Conservation (phyloP, 1,139 yeast genomes). For the Schizosaccharomyces versatilis region DNA sequence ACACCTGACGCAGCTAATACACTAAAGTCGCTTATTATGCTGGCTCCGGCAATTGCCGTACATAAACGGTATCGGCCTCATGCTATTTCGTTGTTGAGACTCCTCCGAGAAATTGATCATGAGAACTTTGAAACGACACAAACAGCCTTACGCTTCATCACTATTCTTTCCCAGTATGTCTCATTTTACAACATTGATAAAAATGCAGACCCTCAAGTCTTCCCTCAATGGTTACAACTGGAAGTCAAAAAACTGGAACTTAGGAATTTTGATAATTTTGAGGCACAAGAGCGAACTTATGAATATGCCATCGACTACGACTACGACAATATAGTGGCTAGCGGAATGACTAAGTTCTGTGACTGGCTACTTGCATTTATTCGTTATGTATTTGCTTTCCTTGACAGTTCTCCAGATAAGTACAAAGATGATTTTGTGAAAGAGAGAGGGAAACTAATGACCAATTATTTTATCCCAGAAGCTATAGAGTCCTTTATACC, state of each 20-base stretch:
- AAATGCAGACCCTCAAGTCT: constrained; percentile 29
- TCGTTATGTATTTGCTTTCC: constrained; percentile 37
- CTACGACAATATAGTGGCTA: constrained; percentile 37
- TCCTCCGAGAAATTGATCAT: constrained; percentile 70
- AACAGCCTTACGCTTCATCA: constrained; percentile 46
- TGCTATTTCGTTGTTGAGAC: constrained; percentile 45
- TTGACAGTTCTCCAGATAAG: constrained; percentile 54
- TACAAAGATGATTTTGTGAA: no score
- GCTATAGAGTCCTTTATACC: neutral
- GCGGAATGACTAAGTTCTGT: constrained; percentile 54
- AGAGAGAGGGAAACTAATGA: constrained; percentile 20
- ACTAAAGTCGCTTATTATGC: constrained; percentile 39
- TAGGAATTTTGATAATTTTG: constrained; percentile 7
- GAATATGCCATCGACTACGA: constrained; percentile 28
- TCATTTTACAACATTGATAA: constrained; percentile 32
- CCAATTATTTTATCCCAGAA: neutral
- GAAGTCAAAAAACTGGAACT: constrained; percentile 14
- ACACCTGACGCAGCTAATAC: constrained; percentile 67
- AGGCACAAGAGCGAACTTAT: constrained; percentile 12
- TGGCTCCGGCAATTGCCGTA: constrained; percentile 46
- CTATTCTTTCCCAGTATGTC: constrained; percentile 47
- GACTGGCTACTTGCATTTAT: constrained; percentile 37
- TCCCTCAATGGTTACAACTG: constrained; percentile 49
- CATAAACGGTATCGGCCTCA: constrained; percentile 56
- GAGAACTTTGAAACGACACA: constrained; percentile 64